Base-by-base conservation (phyloP, 208 protist genomes). In the Leishmania arabica region DNA sequence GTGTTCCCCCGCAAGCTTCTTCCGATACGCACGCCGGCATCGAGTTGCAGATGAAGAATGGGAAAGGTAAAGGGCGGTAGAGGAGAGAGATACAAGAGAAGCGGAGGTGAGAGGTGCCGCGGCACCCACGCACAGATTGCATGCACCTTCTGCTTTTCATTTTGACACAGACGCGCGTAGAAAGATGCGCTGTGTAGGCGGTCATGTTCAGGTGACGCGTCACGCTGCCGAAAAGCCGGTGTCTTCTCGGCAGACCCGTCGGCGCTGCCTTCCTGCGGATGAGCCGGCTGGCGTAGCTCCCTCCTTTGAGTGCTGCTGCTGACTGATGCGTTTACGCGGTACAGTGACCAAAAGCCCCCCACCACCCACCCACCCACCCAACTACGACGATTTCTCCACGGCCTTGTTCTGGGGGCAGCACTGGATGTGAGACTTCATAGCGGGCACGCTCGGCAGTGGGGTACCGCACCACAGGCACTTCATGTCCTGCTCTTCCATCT, bases 401-500 rank as follows among this genome's bases (percentile, higher is more conserved):
- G 88, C 89, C 58, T 90, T 77, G 78, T 91, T 97, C 49, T 84
- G 76, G 5, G 79, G 34, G 58, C 95, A 97, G 27, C 60, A 77
- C n/a, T 62, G 53, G 5, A 96, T 75, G 80, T 97, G 95, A 17
- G 81, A 70, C 79, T 93, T 92, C 81, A 95, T 86, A 47, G 87
- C 72, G 15, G 90, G 88, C 42, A 97, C 90, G 71, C 86, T 91
- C 4, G 69, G 77, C 27, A 95, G 82, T n/a, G 78, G 65, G 0
- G 75, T 73, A 7, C 91, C 92, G 70, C 95, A 98, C 93, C 95
- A 98, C 47, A 96, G 79, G 86, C 95, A 98, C 75, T 69, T 75
- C 91, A 93, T 93, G 31, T 85, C 78, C 89, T 93, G 89, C 60
- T 93, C 85, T 72, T 96, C 92, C 89, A 96, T 90, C 56, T 81